Percentiles rank a stretch among this genome's conserved stretches.
phyloP scores from a whole-genome alignment of 169 alveolate genomes.

The Plasmodium fragile region DNA sequence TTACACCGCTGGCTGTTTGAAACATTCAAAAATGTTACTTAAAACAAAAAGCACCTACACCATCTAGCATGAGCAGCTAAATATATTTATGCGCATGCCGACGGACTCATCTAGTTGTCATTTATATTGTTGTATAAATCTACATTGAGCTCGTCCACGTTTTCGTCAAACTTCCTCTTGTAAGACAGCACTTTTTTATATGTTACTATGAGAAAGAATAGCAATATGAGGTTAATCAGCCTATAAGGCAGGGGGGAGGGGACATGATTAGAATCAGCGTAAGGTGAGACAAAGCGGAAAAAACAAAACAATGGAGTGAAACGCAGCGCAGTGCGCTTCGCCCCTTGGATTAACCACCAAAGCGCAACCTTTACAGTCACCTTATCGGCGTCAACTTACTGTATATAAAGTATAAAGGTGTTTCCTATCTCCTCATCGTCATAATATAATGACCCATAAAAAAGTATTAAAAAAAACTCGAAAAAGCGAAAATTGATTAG shows the following conservation, averaged over 20 bases:
- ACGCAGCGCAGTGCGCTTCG: background rate
- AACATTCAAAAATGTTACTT: background rate
- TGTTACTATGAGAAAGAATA: constrained; percentile 52
- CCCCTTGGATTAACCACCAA: background rate
- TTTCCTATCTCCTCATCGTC: constrained; percentile 74
- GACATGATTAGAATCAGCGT: background rate
- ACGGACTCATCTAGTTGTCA: constrained; percentile 9
- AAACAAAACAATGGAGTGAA: background rate
- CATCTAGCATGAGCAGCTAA: background rate
- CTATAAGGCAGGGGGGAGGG: constrained; percentile 1
- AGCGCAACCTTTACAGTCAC: background rate
- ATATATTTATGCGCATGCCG: background rate
- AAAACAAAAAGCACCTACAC: constrained; percentile 6
- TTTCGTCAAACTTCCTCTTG: constrained; percentile 66
- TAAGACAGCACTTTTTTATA: constrained; percentile 59
- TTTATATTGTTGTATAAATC: constrained; percentile 65
- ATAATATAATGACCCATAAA: constrained; percentile 71
- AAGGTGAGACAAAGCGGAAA: background rate
- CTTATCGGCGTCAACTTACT: constrained; percentile 11
- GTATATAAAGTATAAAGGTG: constrained; percentile 42
- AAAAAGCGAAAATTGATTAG: constrained; percentile 70
- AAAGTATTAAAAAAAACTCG: constrained; percentile 74
- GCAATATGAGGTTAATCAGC: constrained; percentile 50
- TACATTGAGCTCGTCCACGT: constrained; percentile 36
- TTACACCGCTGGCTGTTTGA: background rate